Percentiles rank a stretch among this genome's conserved stretches.
phyloP scores from a whole-genome alignment of 352 stramenopile genomes.

The Phytophthora crassamura region DNA sequence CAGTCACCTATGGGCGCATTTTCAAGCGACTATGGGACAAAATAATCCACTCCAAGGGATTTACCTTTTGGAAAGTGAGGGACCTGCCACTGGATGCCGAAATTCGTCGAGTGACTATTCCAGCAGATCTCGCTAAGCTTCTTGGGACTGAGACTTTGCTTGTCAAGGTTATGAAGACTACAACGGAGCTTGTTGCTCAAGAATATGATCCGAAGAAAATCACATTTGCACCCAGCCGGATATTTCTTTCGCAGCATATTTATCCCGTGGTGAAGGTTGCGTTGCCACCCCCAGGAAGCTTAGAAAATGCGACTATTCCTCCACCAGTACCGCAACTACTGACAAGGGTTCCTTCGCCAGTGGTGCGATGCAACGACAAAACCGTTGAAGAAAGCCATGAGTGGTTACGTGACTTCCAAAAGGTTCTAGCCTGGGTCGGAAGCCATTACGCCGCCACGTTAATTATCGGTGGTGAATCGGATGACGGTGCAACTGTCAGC shows the following conservation, averaged over 20 bases:
- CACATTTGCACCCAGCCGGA: constrained; percentile 52
- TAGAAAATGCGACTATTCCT: background rate
- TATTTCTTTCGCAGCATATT: constrained; percentile 67
- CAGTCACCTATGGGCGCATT: constrained; percentile 43
- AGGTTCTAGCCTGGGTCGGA: constrained; percentile 62
- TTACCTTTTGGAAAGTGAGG: constrained; percentile 45
- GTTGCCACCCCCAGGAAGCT: constrained; percentile 6
- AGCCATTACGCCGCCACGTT: constrained; percentile 72
- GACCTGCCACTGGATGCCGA: constrained; percentile 30
- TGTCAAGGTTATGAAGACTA: constrained; percentile 32
- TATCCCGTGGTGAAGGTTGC: constrained; percentile 32
- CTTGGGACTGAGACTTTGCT: constrained; percentile 56
- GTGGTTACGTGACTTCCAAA: constrained; percentile 76
- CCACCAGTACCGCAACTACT: constrained; percentile 20
- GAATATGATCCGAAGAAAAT: constrained; percentile 41
- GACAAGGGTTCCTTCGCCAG: constrained; percentile 1
- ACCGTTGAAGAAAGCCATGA: constrained; percentile 35
- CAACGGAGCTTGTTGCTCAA: constrained; percentile 6
- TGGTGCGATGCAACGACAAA: constrained; percentile 20
- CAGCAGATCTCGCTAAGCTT: constrained; percentile 50
- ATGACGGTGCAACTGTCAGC: constrained; percentile 27
- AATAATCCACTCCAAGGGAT: constrained; percentile 31
- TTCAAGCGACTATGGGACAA: constrained; percentile 52
- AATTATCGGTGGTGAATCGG: constrained; percentile 46
- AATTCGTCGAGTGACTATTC: constrained; percentile 46